These are phyloP conservation scores for Ocimum tenuiflorum DNA, from an alignment of 257 asterid species.

Conservation along the genomic window DNA sequence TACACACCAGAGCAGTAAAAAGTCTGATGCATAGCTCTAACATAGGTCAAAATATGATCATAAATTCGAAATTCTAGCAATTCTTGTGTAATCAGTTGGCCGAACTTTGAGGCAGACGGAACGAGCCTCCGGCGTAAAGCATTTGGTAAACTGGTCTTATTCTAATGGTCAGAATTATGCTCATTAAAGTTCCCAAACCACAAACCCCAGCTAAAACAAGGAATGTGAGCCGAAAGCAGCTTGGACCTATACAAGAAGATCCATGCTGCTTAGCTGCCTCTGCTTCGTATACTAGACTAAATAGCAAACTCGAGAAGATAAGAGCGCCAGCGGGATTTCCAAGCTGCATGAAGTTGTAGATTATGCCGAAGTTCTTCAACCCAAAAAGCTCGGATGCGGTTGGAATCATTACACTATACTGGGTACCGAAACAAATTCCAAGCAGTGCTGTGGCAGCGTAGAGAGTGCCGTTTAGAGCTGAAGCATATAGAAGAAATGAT, in stretches of 20 bases:
- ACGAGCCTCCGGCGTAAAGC: slow-evolving; percentile 95
- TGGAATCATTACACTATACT: slow-evolving; percentile 78
- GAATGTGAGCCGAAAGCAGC: slow-evolving; percentile 76
- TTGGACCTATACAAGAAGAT: slow-evolving; percentile 61
- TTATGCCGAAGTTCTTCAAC: slow-evolving; percentile 77
- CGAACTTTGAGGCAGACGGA: slow-evolving; percentile 60
- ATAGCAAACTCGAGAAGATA: slow-evolving; percentile 75
- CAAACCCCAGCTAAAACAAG: slow-evolving; percentile 68
- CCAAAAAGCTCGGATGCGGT: slow-evolving; percentile 94
- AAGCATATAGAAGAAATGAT: slow-evolving; percentile 74
- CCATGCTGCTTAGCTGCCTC: slow-evolving; percentile 82
- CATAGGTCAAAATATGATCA: background rate
- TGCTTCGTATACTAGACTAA: slow-evolving; percentile 65
- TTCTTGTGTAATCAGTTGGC: slow-evolving; percentile 34
- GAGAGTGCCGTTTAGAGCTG: slow-evolving; percentile 71
- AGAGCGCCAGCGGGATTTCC: slow-evolving; percentile 87
- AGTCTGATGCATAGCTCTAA: background rate
- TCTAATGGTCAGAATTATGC: slow-evolving; percentile 63
- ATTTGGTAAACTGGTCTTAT: slow-evolving; percentile 86
- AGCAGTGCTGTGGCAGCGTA: slow-evolving; percentile 82
- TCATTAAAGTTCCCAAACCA: slow-evolving; percentile 60
- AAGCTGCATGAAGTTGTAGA: slow-evolving; percentile 75
- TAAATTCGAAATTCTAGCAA: too few relatives aligned
- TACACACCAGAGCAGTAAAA: background rate
- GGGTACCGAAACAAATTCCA: slow-evolving; percentile 89